Base-by-base conservation (phyloP, 768 basidiomycete genomes). In the Lactarius trivialis region DNA sequence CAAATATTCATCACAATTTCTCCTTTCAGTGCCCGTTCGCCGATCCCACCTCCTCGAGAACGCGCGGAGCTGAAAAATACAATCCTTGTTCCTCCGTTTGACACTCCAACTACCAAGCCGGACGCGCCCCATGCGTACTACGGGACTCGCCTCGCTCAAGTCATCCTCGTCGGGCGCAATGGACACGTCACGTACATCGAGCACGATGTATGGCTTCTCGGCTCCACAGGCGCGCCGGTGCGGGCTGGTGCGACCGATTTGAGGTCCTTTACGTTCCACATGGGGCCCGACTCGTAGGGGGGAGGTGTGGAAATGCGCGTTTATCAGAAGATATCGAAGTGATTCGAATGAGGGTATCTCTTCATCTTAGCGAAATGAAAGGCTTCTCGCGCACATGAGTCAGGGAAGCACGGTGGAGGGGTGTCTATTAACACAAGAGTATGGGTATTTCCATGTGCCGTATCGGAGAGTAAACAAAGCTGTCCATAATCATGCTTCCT, bases 101-200 rank as follows among this genome's bases (percentile, higher is more conserved):
- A 63, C 32, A 66, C 79, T 52, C 45, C 51, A 24, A 12, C 21
- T 15, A 30, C 19, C 26, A 24, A 26, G 34, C 32, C 58, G 7
- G 41, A 45, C 30, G 48, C 17, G 45, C 15, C 65, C 51, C 21
- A 69, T 60, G 58, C 34, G 28, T 71, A 70, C 63, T 90, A 89
- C 68, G 90, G 81, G 49, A 93, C 91, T 36, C 85, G 90, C 17
- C 72, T 88, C 56, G 82, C 90, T 48, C 91, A 87, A 3, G 82
- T 89, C 43, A 70, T 93, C 55, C 79, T 93, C 60, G 75, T 93
- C 21, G 77, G 77, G 60, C 81, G 79, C 63, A 77, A 78, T 56
- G 85, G 88, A 30, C 72, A 78, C 49, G 88, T 81, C 9, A 60
- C 82, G 19, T 91, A 90, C 68, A 75, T 87, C 50, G 91, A 93